Evolutionary conservation across 805 yeast genomes (phyloP).

Genomic region (Wickerhamiella alocasiicola): DNA sequence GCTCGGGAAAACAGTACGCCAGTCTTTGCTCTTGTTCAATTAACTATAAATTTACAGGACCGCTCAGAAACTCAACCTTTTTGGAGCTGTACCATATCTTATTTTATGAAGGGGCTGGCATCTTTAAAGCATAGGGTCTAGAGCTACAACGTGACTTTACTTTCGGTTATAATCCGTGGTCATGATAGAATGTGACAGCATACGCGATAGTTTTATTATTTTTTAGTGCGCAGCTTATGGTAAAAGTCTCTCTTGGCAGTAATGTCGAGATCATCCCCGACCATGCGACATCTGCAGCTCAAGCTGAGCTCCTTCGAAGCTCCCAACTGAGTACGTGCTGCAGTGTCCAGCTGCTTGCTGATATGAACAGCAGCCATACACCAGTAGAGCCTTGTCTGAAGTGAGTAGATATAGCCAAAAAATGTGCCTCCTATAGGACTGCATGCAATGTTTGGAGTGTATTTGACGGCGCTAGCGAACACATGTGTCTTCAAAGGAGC

Average conservation of each 20-base stretch:
- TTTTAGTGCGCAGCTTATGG: no score
- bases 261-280: conserved; percentile 35
- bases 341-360: conserved; percentile 20
- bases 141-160: no score
- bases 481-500: conserved; percentile 13
- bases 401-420: conserved; percentile 22
- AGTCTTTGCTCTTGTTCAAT: no score
- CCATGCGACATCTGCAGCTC: conserved; percentile 31
- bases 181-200: no score
- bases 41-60: no score
- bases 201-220: no score
- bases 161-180: no score
- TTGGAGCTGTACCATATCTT: no score
- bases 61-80: no score
- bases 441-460: conserved; percentile 25
- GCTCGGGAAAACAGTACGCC: no score
- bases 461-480: conserved; percentile 25
- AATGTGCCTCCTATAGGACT: conserved; percentile 28
- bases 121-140: no score
- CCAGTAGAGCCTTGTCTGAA: conserved; percentile 21
- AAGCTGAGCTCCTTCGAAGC: conserved; percentile 28
- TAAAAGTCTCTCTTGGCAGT: conserved; percentile 36
- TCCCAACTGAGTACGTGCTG: conserved; percentile 13
- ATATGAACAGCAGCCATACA: conserved; percentile 22
- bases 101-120: no score